Base-by-base conservation (phyloP, 371 early-diverging fungal species). In the Blakeslea trispora region DNA sequence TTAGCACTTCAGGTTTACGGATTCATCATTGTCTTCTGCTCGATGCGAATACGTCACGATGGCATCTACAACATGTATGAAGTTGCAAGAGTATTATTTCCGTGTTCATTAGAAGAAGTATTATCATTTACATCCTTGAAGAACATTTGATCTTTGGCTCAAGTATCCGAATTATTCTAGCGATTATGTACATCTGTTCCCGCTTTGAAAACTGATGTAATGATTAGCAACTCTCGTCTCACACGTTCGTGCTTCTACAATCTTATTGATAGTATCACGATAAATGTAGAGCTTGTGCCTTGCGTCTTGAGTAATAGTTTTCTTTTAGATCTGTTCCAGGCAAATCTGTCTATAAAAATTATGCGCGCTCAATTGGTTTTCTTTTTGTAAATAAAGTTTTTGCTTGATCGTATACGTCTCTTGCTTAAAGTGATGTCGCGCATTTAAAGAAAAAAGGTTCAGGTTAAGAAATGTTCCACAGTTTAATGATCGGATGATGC, bases 231-330 rank as follows among this genome's bases (percentile, higher is more conserved):
- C 42, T 46, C 52, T 57, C 49, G 57, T 56, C 56, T 57, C 19
- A 52, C 63, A 56, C 53, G 57, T 62, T 28, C 62, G 39, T 56
- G 45, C 50, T 58, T 53, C 57, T 57, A 63, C 57, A 57, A 43
- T 43, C 57, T 63, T 50, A 63, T 63, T 63, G 53, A 52, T 53
- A 53, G 47, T 34, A 56, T 37, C 57, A 56, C 52, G 56, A 56
- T 53, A 43, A 52, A 57, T 41, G 43, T 57, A 51, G 57, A 51
- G 34, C 24, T 53, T 63, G 54, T 53, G 49, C 57, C 57, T 63
- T 63, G 52, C 53, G 63, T 53, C 57, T 63, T 63, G 57, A 57
- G 56, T 50, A 57, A 63, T 63, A 45, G 43, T 56, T 63, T 64
- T 53, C 56, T 55, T 57, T 64, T 50, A n/a, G n/a, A n/a, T n/a